Evolutionary conservation across 1,284 basidiomycete species (phyloP).

Genomic region (Agaricales sp.): DNA sequence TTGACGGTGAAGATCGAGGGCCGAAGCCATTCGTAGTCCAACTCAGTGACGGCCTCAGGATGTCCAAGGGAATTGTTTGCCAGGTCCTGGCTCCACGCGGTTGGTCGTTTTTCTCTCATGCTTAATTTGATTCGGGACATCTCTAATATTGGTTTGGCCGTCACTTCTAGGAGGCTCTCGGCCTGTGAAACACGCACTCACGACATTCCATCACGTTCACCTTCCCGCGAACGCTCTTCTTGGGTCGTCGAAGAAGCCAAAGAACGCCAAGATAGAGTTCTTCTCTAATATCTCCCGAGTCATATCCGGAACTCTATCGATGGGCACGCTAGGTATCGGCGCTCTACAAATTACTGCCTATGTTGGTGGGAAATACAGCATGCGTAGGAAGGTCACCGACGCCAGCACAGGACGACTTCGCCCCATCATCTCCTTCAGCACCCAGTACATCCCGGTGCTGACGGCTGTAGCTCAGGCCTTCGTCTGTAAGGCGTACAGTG

Average conservation of each 20-base stretch:
- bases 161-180: conserved; percentile 20
- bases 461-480: conserved; percentile 7
- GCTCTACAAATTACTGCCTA: conserved; percentile 20
- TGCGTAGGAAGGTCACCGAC: conserved; percentile 23
- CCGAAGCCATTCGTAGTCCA: conserved; percentile 20
- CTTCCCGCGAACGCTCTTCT: conserved; percentile 26
- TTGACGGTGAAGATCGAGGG: conserved; percentile 14
- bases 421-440: conserved; percentile 40
- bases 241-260: conserved; percentile 18
- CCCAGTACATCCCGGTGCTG: conserved; percentile 41
- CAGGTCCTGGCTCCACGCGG: conserved; percentile 12
- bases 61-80: conserved; percentile 18
- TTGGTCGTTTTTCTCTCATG: neutral
- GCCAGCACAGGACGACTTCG: conserved; percentile 3
- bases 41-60: conserved; percentile 18
- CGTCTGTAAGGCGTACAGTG: conserved; percentile 17
- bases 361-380: conserved; percentile 27
- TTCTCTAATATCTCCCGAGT: conserved; percentile 25
- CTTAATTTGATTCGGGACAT: no score
- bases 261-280: conserved; percentile 18
- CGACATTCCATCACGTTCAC: conserved; percentile 26
- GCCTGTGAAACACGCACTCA: conserved; percentile 28
- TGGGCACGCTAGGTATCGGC: conserved; percentile 22
- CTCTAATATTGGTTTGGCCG: no score
- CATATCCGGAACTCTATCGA: conserved; percentile 26